These are phyloP conservation scores for Ophioceras dolichostomum DNA, from an alignment of 2,329 filamentous ascomycete genomes.

Conservation along the genomic window DNA sequence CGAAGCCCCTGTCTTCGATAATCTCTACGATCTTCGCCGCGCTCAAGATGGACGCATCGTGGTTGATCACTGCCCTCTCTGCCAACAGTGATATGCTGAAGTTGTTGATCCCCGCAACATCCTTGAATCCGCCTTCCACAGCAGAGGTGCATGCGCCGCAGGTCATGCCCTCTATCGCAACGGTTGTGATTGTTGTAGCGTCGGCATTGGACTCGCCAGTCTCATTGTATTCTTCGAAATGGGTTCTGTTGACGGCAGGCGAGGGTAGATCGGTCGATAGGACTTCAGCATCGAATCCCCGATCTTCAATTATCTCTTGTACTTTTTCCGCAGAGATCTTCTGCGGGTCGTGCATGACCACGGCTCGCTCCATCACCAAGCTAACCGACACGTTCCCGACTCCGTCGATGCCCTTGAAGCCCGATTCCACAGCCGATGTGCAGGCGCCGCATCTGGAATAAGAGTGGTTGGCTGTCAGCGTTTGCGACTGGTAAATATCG, in stretches of 20 bases:
- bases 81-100: conserved; percentile 78
- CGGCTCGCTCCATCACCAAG: conserved; percentile 90
- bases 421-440: conserved; percentile 87
- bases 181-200: conserved; percentile 52
- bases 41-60: conserved; percentile 49
- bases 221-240: not conserved
- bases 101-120: conserved; percentile 57
- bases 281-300: conserved; percentile 85
- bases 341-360: conserved; percentile 75
- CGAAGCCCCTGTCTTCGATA: conserved; percentile 67
- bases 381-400: conserved; percentile 83
- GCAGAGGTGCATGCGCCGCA: conserved; percentile 83
- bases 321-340: conserved; percentile 64
- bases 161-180: conserved; percentile 80
- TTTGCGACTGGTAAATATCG: no score
- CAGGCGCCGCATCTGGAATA: conserved; percentile 72
- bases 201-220: conserved; percentile 12
- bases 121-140: conserved; percentile 68
- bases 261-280: conserved; percentile 66
- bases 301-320: conserved; percentile 78
- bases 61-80: conserved; percentile 74
- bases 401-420: conserved; percentile 71
- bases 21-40: conserved; percentile 42
- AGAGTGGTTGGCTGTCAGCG: no score
- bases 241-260: conserved; percentile 26